Base-by-base conservation (phyloP, 768 basidiomycete genomes). In the Macrolepiota fuliginosa region DNA sequence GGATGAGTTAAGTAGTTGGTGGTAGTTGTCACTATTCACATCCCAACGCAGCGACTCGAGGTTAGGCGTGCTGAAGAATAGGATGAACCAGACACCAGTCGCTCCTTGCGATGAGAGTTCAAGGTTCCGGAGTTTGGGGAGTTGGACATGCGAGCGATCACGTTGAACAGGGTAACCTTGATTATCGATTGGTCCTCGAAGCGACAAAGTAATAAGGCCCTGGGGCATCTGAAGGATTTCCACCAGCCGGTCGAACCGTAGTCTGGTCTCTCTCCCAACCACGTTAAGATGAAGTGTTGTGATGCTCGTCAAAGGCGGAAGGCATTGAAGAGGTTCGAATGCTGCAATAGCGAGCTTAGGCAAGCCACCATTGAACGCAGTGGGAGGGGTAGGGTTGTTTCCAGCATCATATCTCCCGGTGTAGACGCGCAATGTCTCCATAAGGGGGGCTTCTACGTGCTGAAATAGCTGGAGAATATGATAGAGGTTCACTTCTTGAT, bases 41-140 rank as follows among this genome's bases (percentile, higher is more conserved):
- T 74, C 63, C 39, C 77, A 64, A 74, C 76, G 76, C 17, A 79
- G 66, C 0, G 76, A 72, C 61, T 75, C 66, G n/a, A 79, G 62
- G 12, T 68, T 66, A 7, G 73, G 73, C 10, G 74, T 67, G 3
- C 65, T 63, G 9, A 77, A 52, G 6, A 69, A 66, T 17, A 72
- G 66, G 32, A 79, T 60, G 32, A 74, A 64, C 50, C 64, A 70
- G 19, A 68, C 66, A 19, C 71, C 69, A 39, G 73, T 54, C 15
- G 56, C 60, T 17, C 70, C 70, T 4, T 62, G 65, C 3, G 64
- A 68, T 19, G 66, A 50, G 6, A 77, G 64, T 63, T 71, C 72
- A 22, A 79, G 72, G 7, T 58, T 37, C 4, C 58, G 2, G 67
- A 71, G 40, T 67, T 64, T 27, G 76, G 66, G 15, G 66, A 70